Conservation (phyloP, 176 grass and related monocot genomes). For the Areca catechu region DNA sequence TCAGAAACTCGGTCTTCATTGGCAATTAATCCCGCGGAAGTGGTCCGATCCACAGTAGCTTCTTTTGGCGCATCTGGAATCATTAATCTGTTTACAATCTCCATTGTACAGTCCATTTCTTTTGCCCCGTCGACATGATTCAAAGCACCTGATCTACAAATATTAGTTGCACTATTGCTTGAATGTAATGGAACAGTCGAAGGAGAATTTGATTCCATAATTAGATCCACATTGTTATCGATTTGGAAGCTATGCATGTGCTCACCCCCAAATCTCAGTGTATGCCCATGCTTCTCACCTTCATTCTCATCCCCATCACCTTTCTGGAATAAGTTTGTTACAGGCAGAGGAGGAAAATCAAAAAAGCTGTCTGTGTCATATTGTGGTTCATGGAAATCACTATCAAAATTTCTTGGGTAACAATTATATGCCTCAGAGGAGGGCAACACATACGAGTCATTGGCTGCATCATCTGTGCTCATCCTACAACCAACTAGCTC, state of each 20-base stretch:
- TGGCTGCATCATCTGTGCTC: constrained; percentile 39
- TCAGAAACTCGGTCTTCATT: constrained; percentile 82
- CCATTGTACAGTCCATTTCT: constrained; percentile 33
- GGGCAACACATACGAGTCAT: constrained; percentile 28
- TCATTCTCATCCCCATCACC: constrained; percentile 28
- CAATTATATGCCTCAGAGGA: constrained; percentile 33
- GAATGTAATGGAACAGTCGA: constrained; percentile 35
- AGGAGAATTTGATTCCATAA: constrained; percentile 72
- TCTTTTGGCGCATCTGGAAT: constrained; percentile 57
- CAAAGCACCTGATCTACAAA: constrained; percentile 35
- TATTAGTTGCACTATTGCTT: constrained; percentile 43
- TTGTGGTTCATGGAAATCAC: constrained; percentile 60
- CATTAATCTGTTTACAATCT: constrained; percentile 53
- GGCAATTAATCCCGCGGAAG: constrained; percentile 23
- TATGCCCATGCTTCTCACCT: constrained; percentile 38
- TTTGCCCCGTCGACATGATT: constrained; percentile 51
- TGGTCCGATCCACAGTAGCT: constrained; percentile 41
- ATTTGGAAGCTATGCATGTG: constrained; percentile 92
- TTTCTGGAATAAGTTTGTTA: constrained; percentile 58
- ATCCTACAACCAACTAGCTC: constrained; percentile 47
- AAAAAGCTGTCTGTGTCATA: constrained; percentile 61
- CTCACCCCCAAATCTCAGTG: constrained; percentile 28
- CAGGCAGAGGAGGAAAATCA: constrained; percentile 53
- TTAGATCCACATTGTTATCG: constrained; percentile 84
- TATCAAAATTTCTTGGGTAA: constrained; percentile 44